phyloP scores from a whole-genome alignment of 1,139 yeast species.

The Ogataea hybrid region DNA sequence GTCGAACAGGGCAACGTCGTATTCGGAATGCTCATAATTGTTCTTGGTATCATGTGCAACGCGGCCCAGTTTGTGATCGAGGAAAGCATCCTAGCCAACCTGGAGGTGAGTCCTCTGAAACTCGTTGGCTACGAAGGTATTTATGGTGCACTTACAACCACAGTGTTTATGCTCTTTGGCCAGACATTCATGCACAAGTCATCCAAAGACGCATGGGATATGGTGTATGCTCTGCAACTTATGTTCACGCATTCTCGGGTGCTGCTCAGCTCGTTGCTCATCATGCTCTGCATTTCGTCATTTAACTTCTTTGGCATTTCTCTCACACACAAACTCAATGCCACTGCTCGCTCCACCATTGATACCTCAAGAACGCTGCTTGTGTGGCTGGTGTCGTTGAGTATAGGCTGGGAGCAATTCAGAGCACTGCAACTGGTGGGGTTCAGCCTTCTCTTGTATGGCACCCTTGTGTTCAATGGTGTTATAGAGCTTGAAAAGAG shows the following conservation, averaged over 20 bases:
- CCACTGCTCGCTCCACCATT: constrained; percentile 77
- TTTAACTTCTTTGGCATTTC: constrained; percentile 78
- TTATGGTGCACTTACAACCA: constrained; percentile 54
- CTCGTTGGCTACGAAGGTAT: constrained; percentile 77
- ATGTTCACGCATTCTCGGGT: constrained; percentile 44
- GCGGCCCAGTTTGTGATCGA: constrained; percentile 80
- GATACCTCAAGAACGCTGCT: constrained; percentile 76
- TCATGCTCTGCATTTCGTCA: constrained; percentile 69
- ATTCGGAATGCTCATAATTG: constrained; percentile 57
- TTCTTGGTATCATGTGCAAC: constrained; percentile 63
- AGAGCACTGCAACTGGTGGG: constrained; percentile 63
- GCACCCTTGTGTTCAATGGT: constrained; percentile 74
- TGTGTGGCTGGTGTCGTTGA: constrained; percentile 73
- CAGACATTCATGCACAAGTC: constrained; percentile 42
- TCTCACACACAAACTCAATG: constrained; percentile 63
- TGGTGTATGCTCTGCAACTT: constrained; percentile 50
- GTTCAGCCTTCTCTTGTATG: constrained; percentile 61
- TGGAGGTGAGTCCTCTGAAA: constrained; percentile 58
- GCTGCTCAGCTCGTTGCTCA: constrained; percentile 53
- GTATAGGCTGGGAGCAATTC: constrained; percentile 79
- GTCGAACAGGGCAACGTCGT: constrained; percentile 33
- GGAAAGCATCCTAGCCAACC: constrained; percentile 59
- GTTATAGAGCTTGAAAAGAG: constrained; percentile 46
- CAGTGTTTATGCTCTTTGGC: constrained; percentile 43
- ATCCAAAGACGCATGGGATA: constrained; percentile 52